phyloP scores from a whole-genome alignment of 2,329 filamentous ascomycete genomes.

The Apiospora pterosperma region DNA sequence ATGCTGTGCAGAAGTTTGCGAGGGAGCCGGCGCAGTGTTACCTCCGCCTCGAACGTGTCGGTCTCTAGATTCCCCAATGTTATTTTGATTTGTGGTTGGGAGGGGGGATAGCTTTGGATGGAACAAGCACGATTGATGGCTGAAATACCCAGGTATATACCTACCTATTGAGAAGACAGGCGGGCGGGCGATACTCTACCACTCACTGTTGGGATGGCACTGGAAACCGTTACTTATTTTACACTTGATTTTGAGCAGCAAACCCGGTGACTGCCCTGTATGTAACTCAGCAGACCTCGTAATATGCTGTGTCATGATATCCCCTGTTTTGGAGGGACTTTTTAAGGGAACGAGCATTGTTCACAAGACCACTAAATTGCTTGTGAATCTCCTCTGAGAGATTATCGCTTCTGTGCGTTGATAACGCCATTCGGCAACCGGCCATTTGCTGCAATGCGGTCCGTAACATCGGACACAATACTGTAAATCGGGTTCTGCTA shows the following conservation, averaged over 20 bases:
- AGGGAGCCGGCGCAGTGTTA: conserved; percentile 5
- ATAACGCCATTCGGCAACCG: too few relatives aligned
- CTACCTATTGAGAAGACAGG: not conserved
- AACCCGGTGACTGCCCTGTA: not conserved
- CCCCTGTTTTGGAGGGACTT: not conserved
- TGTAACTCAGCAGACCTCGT: not conserved
- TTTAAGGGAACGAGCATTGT: not conserved
- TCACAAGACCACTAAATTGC: not conserved
- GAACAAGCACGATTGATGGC: not conserved
- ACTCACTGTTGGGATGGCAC: not conserved
- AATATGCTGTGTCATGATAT: not conserved
- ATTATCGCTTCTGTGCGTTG: too few relatives aligned
- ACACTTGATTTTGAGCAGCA: not conserved
- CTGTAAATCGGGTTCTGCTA: not conserved
- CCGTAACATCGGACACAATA: not conserved
- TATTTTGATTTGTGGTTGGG: not conserved
- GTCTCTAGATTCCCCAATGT: not conserved
- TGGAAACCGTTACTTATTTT: not conserved
- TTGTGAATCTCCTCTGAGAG: too few relatives aligned
- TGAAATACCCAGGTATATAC: not conserved
- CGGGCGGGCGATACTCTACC: not conserved
- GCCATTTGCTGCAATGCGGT: not conserved
- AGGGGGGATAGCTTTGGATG: not conserved
- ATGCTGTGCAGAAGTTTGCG: not conserved
- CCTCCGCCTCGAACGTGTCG: not conserved